Evolutionary conservation across 78 protist species (phyloP).

Genomic region (Fonticula alba): DNA sequence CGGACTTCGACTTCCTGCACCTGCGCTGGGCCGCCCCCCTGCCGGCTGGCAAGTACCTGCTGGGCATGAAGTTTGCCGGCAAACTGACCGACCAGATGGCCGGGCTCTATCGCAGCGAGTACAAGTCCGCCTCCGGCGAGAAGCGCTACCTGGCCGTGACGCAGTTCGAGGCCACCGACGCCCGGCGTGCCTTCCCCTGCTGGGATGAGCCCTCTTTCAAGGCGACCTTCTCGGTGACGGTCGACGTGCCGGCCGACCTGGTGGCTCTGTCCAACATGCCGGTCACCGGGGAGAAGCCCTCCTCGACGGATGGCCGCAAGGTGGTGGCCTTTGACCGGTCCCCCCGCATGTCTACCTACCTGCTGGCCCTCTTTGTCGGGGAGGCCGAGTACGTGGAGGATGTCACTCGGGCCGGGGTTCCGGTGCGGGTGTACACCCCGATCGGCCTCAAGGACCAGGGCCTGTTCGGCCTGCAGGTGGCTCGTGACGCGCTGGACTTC

Average conservation of each 20-base stretch:
- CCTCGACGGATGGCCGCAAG: not conserved
- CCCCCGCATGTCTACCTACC: slow-evolving; percentile 71
- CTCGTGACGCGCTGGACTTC: slow-evolving; percentile 18
- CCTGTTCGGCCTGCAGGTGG: slow-evolving; percentile 55
- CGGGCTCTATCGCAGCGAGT: slow-evolving; percentile 47
- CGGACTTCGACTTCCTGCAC: too few species aligned
- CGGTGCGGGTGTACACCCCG: slow-evolving; percentile 54
- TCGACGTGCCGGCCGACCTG: slow-evolving; percentile 1
- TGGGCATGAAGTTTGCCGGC: slow-evolving; percentile 21
- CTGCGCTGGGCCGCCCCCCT: too few species aligned
- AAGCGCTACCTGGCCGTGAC: slow-evolving; percentile 40
- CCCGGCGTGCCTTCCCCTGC: slow-evolving; percentile 64
- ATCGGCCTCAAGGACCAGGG: slow-evolving; percentile 36
- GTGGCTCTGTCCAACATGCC: slow-evolving; percentile 31
- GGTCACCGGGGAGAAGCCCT: not conserved
- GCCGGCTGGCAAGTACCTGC: not conserved
- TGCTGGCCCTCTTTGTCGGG: slow-evolving; percentile 65
- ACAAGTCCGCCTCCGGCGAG: slow-evolving; percentile 5
- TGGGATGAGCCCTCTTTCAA: slow-evolving; percentile 71
- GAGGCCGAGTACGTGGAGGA: slow-evolving; percentile 40
- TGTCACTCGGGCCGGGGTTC: not conserved
- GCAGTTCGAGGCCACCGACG: slow-evolving; percentile 77
- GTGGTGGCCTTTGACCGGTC: slow-evolving; percentile 15
- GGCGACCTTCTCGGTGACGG: slow-evolving; percentile 44
- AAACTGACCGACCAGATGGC: slow-evolving; percentile 35